Conservation (phyloP, 768 basidiomycete genomes). For the Crucibulum laeve region DNA sequence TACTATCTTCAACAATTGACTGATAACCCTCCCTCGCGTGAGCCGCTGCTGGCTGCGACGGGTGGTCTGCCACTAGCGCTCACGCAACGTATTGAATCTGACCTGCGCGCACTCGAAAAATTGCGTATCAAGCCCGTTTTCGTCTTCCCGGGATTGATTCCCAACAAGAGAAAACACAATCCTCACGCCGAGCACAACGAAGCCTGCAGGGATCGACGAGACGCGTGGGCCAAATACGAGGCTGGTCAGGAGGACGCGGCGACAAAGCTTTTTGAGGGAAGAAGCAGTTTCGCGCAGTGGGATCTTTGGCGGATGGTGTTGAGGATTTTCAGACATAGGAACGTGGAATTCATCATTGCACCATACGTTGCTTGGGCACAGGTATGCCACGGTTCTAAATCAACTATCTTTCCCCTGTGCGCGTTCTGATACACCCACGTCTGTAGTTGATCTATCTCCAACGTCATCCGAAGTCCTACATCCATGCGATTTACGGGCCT, state of each 20-base stretch:
- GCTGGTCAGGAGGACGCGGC: constrained; percentile 87
- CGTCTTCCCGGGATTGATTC: constrained; percentile 87
- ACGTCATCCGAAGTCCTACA: constrained; percentile 88
- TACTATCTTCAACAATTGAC: constrained; percentile 82
- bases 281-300: constrained; percentile 72
- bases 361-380: constrained; percentile 96
- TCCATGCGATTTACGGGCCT: constrained; percentile 90
- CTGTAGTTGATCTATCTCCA: constrained; percentile 89
- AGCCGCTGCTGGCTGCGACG: constrained; percentile 91
- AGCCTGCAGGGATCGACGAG: constrained; percentile 68
- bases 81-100: constrained; percentile 82
- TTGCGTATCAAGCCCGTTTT: constrained; percentile 97
- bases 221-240: constrained; percentile 95
- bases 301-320: constrained; percentile 94
- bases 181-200: constrained; percentile 58
- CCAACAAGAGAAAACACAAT: constrained; percentile 69
- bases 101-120: constrained; percentile 87
- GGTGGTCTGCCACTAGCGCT: constrained; percentile 92
- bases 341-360: constrained; percentile 94
- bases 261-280: constrained; percentile 75
- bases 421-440: not conserved
- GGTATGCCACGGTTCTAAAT: constrained; percentile 43
- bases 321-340: constrained; percentile 88
- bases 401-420: not conserved
- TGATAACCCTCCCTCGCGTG: constrained; percentile 71